These are phyloP conservation scores for Phlegmacium glaucopus DNA, from an alignment of 768 basidiomycete species.

Conservation along the genomic window DNA sequence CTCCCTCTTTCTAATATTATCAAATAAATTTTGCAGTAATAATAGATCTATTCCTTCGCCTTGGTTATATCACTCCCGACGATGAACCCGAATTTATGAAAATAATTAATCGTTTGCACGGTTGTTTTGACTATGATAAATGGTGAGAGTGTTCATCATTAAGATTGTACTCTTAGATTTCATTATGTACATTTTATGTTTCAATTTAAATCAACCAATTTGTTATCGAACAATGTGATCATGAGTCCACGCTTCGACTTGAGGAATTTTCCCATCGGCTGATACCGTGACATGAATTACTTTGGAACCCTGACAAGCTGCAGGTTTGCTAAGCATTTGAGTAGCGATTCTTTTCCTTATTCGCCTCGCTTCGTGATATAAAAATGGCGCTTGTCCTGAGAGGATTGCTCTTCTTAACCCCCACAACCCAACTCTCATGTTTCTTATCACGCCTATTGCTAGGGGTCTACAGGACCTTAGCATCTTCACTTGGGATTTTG, in stretches of 20 bases:
- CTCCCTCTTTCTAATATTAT: background rate
- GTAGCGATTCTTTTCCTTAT: too few relatives aligned
- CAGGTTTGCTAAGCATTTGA: too few relatives aligned
- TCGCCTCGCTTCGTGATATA: too few relatives aligned
- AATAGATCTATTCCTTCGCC: conserved; percentile 85
- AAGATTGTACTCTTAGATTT: too few relatives aligned
- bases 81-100: conserved; percentile 82
- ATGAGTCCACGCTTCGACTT: too few relatives aligned
- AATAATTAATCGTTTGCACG: conserved; percentile 72
- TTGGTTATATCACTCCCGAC: conserved; percentile 83
- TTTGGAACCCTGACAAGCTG: too few relatives aligned
- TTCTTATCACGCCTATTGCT: conserved; percentile 28
- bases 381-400: too few relatives aligned
- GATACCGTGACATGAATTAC: too few relatives aligned
- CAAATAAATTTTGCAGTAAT: conserved; percentile 48
- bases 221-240: too few relatives aligned
- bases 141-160: conserved; percentile 33
- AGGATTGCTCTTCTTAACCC: conserved; percentile 3
- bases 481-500: conserved; percentile 49
- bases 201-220: too few relatives aligned
- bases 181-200: too few relatives aligned
- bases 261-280: too few relatives aligned
- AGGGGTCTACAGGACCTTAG: conserved; percentile 23
- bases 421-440: conserved; percentile 20
- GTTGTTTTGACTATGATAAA: conserved; percentile 58